Evolutionary conservation across 2,329 filamentous ascomycete genomes (phyloP).

Genomic region (Boeremia lycopersici): DNA sequence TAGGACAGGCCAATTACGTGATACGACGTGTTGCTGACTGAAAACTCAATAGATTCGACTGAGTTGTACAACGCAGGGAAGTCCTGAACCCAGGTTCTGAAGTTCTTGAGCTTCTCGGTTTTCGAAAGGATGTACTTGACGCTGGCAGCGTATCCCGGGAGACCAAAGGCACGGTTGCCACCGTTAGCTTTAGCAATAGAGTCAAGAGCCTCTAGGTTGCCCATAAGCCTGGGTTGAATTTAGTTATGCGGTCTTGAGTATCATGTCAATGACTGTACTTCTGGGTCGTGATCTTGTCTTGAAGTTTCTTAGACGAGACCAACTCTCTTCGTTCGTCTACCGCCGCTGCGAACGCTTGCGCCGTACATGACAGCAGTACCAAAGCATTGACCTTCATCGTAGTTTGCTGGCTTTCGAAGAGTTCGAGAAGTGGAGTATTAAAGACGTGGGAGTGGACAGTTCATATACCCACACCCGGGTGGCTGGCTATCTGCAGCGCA

Average conservation of each 20-base stretch:
- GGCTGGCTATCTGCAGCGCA: slow-evolving; percentile 22
- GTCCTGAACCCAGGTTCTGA: slow-evolving; percentile 55
- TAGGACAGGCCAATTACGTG: slow-evolving; percentile 54
- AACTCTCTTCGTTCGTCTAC: slow-evolving; percentile 11
- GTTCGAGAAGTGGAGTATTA: not conserved
- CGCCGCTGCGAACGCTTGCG: slow-evolving; percentile 30
- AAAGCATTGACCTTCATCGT: slow-evolving; percentile 38
- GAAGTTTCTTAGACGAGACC: slow-evolving; percentile 49
- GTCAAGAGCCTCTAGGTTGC: slow-evolving; percentile 61
- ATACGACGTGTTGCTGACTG: slow-evolving; percentile 44
- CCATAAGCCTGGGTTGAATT: slow-evolving; percentile 54
- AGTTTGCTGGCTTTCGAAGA: not conserved
- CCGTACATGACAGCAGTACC: slow-evolving; percentile 32
- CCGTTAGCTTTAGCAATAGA: slow-evolving; percentile 61
- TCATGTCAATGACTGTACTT: slow-evolving; percentile 31
- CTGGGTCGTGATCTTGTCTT: slow-evolving; percentile 48
- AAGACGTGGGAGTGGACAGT: slow-evolving; percentile 3
- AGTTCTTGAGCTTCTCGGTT: slow-evolving; percentile 49
- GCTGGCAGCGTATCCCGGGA: slow-evolving; percentile 64
- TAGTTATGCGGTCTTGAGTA: not conserved
- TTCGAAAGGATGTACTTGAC: slow-evolving; percentile 62
- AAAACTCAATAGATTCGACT: slow-evolving; percentile 51
- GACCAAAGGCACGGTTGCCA: slow-evolving; percentile 65
- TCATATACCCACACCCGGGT: slow-evolving; percentile 23
- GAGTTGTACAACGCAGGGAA: slow-evolving; percentile 55